These are phyloP conservation scores for Trichoderma semiorbis DNA, from an alignment of 2,329 filamentous ascomycete species.

Conservation along the genomic window DNA sequence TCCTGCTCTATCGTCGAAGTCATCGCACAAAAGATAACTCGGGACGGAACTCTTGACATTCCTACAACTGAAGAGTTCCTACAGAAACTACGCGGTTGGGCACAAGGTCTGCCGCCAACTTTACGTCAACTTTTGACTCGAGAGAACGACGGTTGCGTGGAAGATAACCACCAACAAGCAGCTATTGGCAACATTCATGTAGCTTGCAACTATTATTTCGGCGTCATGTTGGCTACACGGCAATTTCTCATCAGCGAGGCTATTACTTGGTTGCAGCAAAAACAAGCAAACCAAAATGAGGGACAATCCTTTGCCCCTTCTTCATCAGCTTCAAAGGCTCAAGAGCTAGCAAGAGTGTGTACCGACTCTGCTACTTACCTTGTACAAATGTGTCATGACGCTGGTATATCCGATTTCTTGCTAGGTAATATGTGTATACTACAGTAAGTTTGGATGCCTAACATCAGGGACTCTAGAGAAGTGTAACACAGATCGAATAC, in stretches of 20 bases:
- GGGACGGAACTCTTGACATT: not conserved
- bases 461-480: not conserved
- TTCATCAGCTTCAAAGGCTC: not conserved
- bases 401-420: not conserved
- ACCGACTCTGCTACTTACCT: not conserved
- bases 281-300: not conserved
- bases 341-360: not conserved
- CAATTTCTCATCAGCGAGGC: not conserved
- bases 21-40: not conserved
- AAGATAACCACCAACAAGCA: not conserved
- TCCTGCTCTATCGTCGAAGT: not conserved
- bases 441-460: not conserved
- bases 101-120: not conserved
- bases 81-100: not conserved
- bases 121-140: not conserved
- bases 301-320: not conserved
- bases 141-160: not conserved
- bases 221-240: not conserved
- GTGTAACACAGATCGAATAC: not conserved
- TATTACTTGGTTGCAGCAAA: not conserved
- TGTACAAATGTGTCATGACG: not conserved
- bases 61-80: not conserved
- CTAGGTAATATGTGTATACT: not conserved
- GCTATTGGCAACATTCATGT: not conserved
- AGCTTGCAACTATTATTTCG: not conserved